Percentiles rank a stretch among this genome's conserved stretches.
phyloP scores from a whole-genome alignment of 139 green algal species.

The Ulvella scutata region DNA sequence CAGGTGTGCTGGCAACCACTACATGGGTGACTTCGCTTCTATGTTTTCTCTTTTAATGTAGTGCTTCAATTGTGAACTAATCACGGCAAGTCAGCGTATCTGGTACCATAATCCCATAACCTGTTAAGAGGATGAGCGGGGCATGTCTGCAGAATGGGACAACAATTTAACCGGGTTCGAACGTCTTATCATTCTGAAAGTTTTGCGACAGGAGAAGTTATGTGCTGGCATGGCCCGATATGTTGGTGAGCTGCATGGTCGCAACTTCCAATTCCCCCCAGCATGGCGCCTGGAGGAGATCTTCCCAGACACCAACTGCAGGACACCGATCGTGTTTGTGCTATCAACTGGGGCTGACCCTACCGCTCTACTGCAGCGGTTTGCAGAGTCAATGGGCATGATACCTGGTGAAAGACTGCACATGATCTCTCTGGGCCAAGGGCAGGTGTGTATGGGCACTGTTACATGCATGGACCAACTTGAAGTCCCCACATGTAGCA shows the following conservation, averaged over 20 bases:
- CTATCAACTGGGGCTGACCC: slow-evolving; percentile 70
- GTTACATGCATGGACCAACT: too few species aligned
- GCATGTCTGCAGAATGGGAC: slow-evolving; percentile 23
- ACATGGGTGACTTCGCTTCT: not conserved
- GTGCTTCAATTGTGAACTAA: too few species aligned
- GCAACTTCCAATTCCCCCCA: slow-evolving; percentile 19
- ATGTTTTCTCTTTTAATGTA: not conserved
- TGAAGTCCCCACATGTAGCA: too few species aligned
- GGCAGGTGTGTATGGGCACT: slow-evolving; percentile 39
- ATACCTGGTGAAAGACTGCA: slow-evolving; percentile 42
- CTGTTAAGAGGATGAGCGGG: too few species aligned
- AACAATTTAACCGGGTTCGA: slow-evolving; percentile 25
- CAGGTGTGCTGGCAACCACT: too few species aligned
- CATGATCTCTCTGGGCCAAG: slow-evolving; percentile 69
- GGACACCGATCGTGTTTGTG: slow-evolving; percentile 73
- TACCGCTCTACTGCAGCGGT: slow-evolving; percentile 50
- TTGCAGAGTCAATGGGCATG: slow-evolving; percentile 45
- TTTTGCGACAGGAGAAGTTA: slow-evolving; percentile 59
- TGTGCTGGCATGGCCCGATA: not conserved
- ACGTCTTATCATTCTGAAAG: slow-evolving; percentile 44
- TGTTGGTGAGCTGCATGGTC: not conserved
- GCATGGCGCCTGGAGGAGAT: slow-evolving; percentile 71
- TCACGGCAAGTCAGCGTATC: too few species aligned
- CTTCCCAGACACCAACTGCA: slow-evolving; percentile 45
- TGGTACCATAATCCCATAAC: too few species aligned